Evolutionary conservation across 306 rosid species (phyloP).

Genomic region (Leucaena leucocephala): DNA sequence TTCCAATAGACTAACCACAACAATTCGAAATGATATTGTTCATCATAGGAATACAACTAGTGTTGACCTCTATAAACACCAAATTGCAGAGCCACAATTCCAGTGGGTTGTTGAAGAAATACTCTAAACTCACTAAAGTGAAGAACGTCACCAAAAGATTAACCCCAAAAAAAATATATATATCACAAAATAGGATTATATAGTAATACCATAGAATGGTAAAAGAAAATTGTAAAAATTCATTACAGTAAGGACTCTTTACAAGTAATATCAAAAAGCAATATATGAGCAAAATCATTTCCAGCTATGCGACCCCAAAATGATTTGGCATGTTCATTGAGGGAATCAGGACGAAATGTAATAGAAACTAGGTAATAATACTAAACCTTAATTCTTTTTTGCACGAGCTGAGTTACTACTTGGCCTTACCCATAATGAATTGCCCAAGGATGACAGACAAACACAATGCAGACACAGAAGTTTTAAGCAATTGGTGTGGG

Average conservation of each 20-base stretch:
- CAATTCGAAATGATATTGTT: background rate
- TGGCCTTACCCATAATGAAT: constrained; percentile 26
- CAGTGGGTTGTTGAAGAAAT: background rate
- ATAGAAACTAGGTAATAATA: constrained; percentile 13
- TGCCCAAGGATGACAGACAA: constrained; percentile 33
- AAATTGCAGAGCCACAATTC: background rate
- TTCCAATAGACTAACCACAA: background rate
- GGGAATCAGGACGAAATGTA: constrained; percentile 19
- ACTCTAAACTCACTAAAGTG: background rate
- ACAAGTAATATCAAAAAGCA: constrained; percentile 27
- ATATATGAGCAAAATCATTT: constrained; percentile 17
- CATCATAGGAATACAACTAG: background rate
- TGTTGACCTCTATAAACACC: background rate
- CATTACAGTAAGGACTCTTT: constrained; percentile 31
- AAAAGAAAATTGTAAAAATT: background rate
- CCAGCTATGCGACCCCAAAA: constrained; percentile 10
- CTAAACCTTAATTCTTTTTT: constrained; percentile 11
- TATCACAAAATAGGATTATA: background rate
- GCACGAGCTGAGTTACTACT: constrained; percentile 2
- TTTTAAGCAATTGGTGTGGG: constrained; percentile 23
- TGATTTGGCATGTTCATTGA: constrained; percentile 4
- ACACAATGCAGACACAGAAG: constrained; percentile 2
- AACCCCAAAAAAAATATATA: background rate
- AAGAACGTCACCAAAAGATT: background rate
- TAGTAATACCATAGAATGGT: background rate